phyloP scores from a whole-genome alignment of 495 filamentous ascomycete species.

The Xylaria venustula region DNA sequence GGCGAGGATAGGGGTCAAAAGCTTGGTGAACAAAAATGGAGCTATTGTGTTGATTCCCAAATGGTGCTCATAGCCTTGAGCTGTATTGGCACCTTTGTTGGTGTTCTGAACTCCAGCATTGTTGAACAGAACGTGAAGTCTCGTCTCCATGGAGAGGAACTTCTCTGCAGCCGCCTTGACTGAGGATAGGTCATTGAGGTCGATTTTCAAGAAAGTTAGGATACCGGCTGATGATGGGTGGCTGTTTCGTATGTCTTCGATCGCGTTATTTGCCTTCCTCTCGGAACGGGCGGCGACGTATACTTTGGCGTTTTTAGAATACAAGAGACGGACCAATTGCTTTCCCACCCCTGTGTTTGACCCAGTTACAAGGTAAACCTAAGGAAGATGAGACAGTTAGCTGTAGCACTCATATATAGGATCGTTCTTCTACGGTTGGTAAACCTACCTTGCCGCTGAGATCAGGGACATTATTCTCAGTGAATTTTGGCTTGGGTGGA shows the following conservation, averaged over 20 bases:
- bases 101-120: constrained; percentile 39
- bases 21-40: constrained; percentile 34
- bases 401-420: too few species aligned
- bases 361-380: constrained; percentile 51
- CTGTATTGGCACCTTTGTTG: constrained; percentile 18
- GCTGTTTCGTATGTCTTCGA: constrained; percentile 15
- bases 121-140: constrained; percentile 27
- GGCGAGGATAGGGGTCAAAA: constrained; percentile 43
- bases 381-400: too few species aligned
- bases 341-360: constrained; percentile 47
- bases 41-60: constrained; percentile 39
- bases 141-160: constrained; percentile 20
- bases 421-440: too few species aligned
- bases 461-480: too few species aligned
- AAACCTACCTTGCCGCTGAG: too few species aligned
- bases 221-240: constrained; percentile 12
- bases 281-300: constrained; percentile 49
- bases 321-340: constrained; percentile 45
- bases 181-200: constrained; percentile 21
- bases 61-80: constrained; percentile 36
- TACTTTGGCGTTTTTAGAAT: constrained; percentile 42
- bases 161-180: constrained; percentile 14
- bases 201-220: constrained; percentile 21
- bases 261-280: constrained; percentile 21
- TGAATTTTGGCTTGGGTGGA: too few species aligned